These are phyloP conservation scores for Candida khao-thaluensis DNA, from an alignment of 805 yeast genomes.

Conservation along the genomic window DNA sequence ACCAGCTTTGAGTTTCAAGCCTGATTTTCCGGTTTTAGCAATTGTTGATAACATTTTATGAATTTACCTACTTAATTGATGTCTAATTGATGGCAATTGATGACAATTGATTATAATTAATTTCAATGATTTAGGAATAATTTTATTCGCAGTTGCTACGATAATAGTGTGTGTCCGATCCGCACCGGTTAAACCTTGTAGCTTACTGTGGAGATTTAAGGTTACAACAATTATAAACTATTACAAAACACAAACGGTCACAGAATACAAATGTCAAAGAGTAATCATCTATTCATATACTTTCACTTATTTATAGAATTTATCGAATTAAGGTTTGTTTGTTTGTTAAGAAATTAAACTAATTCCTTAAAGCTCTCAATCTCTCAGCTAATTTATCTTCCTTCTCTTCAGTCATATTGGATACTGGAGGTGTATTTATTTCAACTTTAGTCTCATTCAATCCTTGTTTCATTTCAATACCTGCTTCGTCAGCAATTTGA, in stretches of 20 bases:
- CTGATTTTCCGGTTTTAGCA: slow-evolving; percentile 1
- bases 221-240: too few relatives aligned
- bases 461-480: slow-evolving; percentile 85
- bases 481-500: slow-evolving; percentile 96
- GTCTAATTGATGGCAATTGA: slow-evolving; percentile 2
- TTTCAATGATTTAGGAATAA: neutral
- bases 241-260: too few relatives aligned
- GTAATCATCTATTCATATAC: too few relatives aligned
- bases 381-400: slow-evolving; percentile 89
- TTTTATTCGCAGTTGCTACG: slow-evolving; percentile 6
- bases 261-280: too few relatives aligned
- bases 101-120: slow-evolving; percentile 1
- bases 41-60: slow-evolving; percentile 5
- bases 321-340: too few relatives aligned
- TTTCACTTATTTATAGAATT: too few relatives aligned
- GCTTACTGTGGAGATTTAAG: too few relatives aligned
- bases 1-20: neutral
- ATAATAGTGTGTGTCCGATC: neutral
- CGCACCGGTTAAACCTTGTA: neutral
- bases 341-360: too few relatives aligned
- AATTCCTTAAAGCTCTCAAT: slow-evolving; percentile 72
- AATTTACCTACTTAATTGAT: neutral
- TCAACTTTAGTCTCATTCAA: slow-evolving; percentile 64
- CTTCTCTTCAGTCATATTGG: slow-evolving; percentile 57
- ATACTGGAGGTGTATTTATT: slow-evolving; percentile 38